Evolutionary conservation across 1,284 basidiomycete species (phyloP).

Genomic region (Ceratobasidium sp.): DNA sequence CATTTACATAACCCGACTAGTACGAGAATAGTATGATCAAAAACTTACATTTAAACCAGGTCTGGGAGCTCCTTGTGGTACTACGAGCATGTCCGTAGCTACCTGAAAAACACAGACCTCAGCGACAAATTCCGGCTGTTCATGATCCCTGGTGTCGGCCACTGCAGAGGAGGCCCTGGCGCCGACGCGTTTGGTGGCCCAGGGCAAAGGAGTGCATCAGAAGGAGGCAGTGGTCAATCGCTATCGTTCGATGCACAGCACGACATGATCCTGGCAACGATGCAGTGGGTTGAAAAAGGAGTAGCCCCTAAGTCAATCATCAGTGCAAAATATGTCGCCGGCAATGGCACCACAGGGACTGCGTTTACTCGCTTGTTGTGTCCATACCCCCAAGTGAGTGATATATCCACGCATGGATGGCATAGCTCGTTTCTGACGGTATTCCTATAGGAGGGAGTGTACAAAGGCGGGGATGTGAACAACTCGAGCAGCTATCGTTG

Average conservation of each 20-base stretch:
- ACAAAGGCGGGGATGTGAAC: slow-evolving; percentile 1
- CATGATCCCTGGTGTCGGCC: slow-evolving; percentile 21
- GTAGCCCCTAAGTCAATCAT: slow-evolving; percentile 1
- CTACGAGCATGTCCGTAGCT: slow-evolving; percentile 32
- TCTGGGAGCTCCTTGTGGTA: slow-evolving; percentile 36
- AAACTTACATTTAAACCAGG: neutral
- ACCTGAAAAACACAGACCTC: slow-evolving; percentile 21
- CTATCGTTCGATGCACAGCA: slow-evolving; percentile 12
- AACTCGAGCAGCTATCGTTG: slow-evolving; percentile 12
- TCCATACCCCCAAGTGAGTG: slow-evolving; percentile 22
- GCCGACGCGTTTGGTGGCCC: slow-evolving; percentile 29
- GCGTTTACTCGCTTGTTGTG: slow-evolving; percentile 20
- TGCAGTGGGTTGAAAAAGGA: slow-evolving; percentile 15
- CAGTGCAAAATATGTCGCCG: slow-evolving; percentile 4
- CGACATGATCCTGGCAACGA: slow-evolving; percentile 6
- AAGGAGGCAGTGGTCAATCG: slow-evolving; percentile 17
- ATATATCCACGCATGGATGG: neutral
- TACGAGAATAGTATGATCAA: neutral
- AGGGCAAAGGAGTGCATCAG: slow-evolving; percentile 2
- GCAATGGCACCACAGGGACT: neutral
- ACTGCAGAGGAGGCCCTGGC: slow-evolving; percentile 28
- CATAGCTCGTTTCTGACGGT: neutral
- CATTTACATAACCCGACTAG: too few species aligned
- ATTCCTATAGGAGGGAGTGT: neutral
- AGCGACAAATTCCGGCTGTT: slow-evolving; percentile 30